Conservation (phyloP, 208 protist species). For the Trichomonas vaginalis region DNA sequence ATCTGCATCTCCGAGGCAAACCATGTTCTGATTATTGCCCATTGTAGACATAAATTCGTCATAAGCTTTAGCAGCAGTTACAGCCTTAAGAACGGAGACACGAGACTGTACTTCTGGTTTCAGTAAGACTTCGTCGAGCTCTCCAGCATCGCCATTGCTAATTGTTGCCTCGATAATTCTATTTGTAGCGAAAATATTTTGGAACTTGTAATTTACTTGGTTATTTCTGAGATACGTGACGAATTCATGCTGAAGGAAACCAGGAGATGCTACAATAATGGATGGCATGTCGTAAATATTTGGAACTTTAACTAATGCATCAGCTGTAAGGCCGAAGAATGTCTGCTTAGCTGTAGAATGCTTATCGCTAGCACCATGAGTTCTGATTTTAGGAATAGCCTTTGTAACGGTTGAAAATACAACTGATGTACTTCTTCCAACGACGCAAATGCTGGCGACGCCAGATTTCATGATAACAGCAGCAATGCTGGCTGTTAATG, state of each 20-base stretch:
- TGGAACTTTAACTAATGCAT: not conserved
- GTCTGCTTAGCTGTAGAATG: not conserved
- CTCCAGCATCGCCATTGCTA: not conserved
- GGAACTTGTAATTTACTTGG: not conserved
- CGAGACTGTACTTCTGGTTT: not conserved
- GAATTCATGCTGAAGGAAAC: not conserved
- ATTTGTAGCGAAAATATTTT: not conserved
- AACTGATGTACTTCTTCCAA: not conserved
- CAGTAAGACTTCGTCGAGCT: not conserved
- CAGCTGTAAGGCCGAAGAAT: not conserved
- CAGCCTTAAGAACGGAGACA: not conserved
- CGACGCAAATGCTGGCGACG: not conserved
- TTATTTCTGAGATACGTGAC: not conserved
- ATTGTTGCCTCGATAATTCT: not conserved
- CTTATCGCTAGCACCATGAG: not conserved
- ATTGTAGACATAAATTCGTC: not conserved
- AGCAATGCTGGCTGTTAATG: not conserved
- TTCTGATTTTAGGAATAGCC: not conserved
- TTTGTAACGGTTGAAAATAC: not conserved
- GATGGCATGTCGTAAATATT: not conserved
- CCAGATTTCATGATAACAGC: constrained; percentile 8
- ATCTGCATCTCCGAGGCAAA: not conserved
- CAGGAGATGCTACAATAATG: not conserved
- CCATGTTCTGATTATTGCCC: not conserved
- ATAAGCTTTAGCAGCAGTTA: not conserved